Conservation (phyloP, 176 grass and related monocot genomes). For the Aegilops bicornis region DNA sequence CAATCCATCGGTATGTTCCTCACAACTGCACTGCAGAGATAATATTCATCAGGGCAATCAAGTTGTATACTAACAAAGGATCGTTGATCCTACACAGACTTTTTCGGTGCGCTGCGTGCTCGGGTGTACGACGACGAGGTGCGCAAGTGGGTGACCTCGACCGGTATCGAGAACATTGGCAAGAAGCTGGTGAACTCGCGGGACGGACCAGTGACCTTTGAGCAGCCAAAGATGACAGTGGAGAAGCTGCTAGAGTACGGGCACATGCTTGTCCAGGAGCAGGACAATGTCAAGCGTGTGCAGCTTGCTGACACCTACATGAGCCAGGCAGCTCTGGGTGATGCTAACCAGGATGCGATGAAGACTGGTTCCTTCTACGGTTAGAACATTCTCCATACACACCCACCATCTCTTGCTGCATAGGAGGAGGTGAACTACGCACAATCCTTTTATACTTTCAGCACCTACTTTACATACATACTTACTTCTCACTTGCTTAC, state of each 20-base stretch:
- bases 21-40: not conserved
- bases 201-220: conserved; percentile 64
- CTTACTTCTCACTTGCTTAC: not conserved
- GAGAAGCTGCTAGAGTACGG: conserved; percentile 78
- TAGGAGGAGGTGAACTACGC: conserved; percentile 30
- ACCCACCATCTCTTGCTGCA: conserved; percentile 25
- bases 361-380: conserved; percentile 67
- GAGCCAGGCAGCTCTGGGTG: conserved; percentile 73
- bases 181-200: conserved; percentile 74
- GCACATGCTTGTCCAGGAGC: conserved; percentile 63
- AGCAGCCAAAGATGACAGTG: conserved; percentile 73
- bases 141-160: conserved; percentile 47
- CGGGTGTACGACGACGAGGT: conserved; percentile 91
- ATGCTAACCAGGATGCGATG: conserved; percentile 63
- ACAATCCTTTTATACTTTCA: conserved; percentile 11
- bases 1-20: conserved; percentile 72
- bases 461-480: not conserved
- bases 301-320: conserved; percentile 90
- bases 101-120: conserved; percentile 84
- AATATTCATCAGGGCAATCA: not conserved
- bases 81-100: conserved; percentile 43
- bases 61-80: not conserved
- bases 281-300: conserved; percentile 89
- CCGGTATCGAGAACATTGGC: conserved; percentile 55
- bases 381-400: conserved; percentile 37